phyloP scores from a whole-genome alignment of 352 stramenopile genomes.

The Pseudoperonospora humuli region DNA sequence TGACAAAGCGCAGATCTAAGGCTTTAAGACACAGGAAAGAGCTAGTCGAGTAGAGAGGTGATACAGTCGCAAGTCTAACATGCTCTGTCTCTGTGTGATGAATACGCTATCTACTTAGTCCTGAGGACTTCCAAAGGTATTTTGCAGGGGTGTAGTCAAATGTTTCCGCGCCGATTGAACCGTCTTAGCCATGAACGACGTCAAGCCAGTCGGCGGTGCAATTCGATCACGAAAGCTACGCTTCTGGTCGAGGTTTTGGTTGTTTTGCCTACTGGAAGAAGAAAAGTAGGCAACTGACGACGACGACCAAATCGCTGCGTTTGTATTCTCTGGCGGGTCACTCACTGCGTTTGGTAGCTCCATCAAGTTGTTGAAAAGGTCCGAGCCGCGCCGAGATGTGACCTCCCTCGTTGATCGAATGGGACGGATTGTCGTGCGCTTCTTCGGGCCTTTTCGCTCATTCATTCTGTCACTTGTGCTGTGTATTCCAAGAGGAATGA shows the following conservation, averaged over 20 bases:
- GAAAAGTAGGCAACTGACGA: slow-evolving; percentile 12
- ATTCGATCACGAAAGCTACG: slow-evolving; percentile 17
- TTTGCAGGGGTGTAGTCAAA: slow-evolving; percentile 21
- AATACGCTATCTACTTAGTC: not conserved
- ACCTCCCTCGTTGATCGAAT: slow-evolving; percentile 19
- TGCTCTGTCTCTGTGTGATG: not conserved
- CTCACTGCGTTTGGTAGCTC: slow-evolving; percentile 44
- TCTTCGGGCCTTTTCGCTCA: slow-evolving; percentile 29
- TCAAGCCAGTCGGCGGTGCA: slow-evolving; percentile 20
- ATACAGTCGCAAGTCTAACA: not conserved
- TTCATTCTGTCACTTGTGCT: slow-evolving; percentile 17
- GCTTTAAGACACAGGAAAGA: not conserved
- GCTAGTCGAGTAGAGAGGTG: not conserved
- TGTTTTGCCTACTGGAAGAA: slow-evolving; percentile 1
- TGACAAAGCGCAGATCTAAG: slow-evolving; percentile 3
- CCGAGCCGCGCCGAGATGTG: slow-evolving; percentile 14
- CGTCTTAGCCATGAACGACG: slow-evolving; percentile 46
- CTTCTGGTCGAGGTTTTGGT: slow-evolving; percentile 6
- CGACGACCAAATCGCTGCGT: slow-evolving; percentile 15
- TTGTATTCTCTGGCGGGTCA: slow-evolving; percentile 15
- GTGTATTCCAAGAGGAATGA: slow-evolving; percentile 32
- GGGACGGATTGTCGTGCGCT: slow-evolving; percentile 30
- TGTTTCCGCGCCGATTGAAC: slow-evolving; percentile 53
- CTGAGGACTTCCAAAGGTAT: slow-evolving; percentile 25
- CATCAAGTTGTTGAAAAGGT: slow-evolving; percentile 52